These are phyloP conservation scores for Stenocarpella maydis DNA, from an alignment of 2,329 filamentous ascomycete genomes.

Conservation along the genomic window DNA sequence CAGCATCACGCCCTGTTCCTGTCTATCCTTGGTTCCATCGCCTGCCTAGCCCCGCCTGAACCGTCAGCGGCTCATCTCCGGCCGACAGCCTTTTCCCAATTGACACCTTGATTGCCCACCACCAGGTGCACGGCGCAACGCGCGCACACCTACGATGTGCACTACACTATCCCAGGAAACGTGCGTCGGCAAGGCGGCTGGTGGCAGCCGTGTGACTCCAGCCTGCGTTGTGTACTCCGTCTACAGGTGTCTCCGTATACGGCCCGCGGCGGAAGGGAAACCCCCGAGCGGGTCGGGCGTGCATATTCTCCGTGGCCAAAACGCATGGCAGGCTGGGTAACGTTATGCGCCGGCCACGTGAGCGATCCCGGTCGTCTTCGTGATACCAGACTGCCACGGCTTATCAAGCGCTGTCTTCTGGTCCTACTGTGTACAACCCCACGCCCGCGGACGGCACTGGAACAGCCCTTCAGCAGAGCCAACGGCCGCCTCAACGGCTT, in stretches of 20 bases:
- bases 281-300: not conserved
- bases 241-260: too few species aligned
- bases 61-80: constrained; percentile 24
- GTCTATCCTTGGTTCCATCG: not conserved
- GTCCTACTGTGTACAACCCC: too few species aligned
- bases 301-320: not conserved
- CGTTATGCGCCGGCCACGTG: not conserved
- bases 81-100: not conserved
- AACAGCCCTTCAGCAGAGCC: not conserved
- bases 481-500: not conserved
- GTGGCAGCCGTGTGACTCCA: not conserved
- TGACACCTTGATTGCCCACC: not conserved
- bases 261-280: not conserved
- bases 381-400: not conserved
- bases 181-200: not conserved
- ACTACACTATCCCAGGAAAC: not conserved
- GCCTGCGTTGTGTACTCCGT: too few species aligned
- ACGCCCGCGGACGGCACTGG: not conserved
- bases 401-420: not conserved
- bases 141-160: too few species aligned
- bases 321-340: not conserved
- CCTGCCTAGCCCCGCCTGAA: not conserved
- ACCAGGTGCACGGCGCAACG: not conserved
- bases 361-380: not conserved
- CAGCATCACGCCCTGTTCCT: not conserved